Evolutionary conservation across 768 basidiomycete species (phyloP).

Genomic region (Termitomyces sp.): DNA sequence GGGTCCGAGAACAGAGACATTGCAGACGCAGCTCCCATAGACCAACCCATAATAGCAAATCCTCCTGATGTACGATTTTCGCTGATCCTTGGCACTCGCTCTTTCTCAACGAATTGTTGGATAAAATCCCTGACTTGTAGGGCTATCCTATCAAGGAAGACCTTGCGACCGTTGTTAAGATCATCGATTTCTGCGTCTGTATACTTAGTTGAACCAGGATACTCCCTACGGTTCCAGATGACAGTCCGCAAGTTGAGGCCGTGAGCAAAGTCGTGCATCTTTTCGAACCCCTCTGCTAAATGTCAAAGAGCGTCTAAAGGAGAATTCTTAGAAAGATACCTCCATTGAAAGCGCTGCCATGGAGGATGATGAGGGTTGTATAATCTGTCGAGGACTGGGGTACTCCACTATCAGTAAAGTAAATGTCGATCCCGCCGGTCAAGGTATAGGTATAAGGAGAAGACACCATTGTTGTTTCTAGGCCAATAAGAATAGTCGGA

Average conservation of each 20-base stretch:
- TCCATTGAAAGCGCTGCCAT: constrained; percentile 31
- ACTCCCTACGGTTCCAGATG: constrained; percentile 28
- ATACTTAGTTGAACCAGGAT: constrained; percentile 29
- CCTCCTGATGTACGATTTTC: constrained; percentile 28
- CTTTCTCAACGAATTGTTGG: constrained; percentile 22
- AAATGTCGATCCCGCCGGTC: constrained; percentile 23
- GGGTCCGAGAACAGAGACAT: constrained; percentile 27
- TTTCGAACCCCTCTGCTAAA: constrained; percentile 12
- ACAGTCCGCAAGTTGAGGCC: constrained; percentile 25
- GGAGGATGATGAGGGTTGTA: constrained; percentile 31
- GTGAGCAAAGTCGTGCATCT: constrained; percentile 19
- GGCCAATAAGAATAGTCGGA: too few relatives aligned
- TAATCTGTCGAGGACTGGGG: constrained; percentile 25
- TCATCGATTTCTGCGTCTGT: constrained; percentile 29
- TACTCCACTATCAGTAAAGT: constrained; percentile 32
- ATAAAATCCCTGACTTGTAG: constrained; percentile 26
- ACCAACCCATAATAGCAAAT: constrained; percentile 37
- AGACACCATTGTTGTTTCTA: background rate
- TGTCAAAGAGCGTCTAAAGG: background rate
- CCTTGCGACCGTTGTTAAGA: constrained; percentile 19
- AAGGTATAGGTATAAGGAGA: constrained; percentile 16
- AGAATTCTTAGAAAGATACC: constrained; percentile 15
- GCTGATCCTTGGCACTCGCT: constrained; percentile 22
- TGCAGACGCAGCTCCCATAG: constrained; percentile 26
- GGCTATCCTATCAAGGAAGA: constrained; percentile 24